Conservation (phyloP, 176 grass and related monocot species). For the Musa schizocarpa region DNA sequence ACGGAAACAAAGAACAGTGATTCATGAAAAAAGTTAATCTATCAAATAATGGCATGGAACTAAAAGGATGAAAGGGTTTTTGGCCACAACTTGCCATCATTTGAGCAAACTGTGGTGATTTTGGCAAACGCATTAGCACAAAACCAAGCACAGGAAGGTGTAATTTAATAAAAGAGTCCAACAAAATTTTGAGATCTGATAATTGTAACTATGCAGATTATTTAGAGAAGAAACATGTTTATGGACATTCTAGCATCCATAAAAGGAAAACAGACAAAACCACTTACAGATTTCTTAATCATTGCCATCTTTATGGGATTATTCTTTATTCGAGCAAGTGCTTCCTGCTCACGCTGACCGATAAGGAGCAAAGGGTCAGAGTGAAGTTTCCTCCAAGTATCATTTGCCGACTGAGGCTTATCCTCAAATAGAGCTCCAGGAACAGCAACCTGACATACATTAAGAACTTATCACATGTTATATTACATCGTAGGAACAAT, state of each 20-base stretch:
- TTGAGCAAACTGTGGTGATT: neutral
- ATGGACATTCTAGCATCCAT: neutral
- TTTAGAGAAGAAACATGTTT: neutral
- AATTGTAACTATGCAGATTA: neutral
- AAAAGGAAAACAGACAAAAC: neutral
- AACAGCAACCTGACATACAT: constrained; percentile 36
- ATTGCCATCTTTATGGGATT: constrained; percentile 96
- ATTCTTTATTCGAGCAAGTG: constrained; percentile 88
- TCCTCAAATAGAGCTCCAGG: constrained; percentile 88
- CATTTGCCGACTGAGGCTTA: constrained; percentile 92
- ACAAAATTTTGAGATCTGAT: neutral
- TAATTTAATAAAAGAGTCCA: neutral
- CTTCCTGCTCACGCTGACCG: constrained; percentile 80
- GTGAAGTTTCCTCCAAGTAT: constrained; percentile 91
- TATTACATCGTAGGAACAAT: neutral
- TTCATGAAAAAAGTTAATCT: neutral
- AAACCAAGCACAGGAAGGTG: neutral
- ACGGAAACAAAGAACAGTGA: no score
- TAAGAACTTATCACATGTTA: neutral
- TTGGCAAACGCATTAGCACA: neutral
- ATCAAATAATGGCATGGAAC: neutral
- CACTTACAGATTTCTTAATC: constrained; percentile 29
- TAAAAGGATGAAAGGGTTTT: neutral
- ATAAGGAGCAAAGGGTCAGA: constrained; percentile 91
- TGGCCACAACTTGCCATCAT: neutral